phyloP scores from a whole-genome alignment of 148 eudicot genomes.

The Camellia sinensis region DNA sequence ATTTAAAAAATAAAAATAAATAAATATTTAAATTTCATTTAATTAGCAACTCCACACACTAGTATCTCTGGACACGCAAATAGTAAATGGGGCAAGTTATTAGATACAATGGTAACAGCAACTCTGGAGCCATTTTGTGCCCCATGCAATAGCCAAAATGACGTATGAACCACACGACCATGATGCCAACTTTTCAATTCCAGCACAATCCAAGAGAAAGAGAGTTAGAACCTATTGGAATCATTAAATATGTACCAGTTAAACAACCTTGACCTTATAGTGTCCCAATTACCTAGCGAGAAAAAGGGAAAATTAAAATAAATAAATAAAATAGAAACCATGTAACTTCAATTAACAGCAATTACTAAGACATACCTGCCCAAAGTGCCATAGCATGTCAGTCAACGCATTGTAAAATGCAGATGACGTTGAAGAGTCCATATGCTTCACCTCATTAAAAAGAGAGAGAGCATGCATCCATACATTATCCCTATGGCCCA shows the following conservation, averaged over 20 bases:
- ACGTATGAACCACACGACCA: not conserved
- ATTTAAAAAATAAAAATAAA: not conserved
- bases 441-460: slow-evolving; percentile 81
- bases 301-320: not conserved
- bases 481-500: slow-evolving; percentile 65
- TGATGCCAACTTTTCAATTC: not conserved
- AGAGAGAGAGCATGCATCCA: slow-evolving; percentile 85
- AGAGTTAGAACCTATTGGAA: not conserved
- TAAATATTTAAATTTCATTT: not conserved
- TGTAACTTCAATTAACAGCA: slow-evolving; percentile 4
- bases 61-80: not conserved
- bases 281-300: not conserved
- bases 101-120: not conserved
- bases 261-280: not conserved
- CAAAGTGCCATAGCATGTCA: slow-evolving; percentile 96
- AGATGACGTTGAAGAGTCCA: slow-evolving; percentile 92
- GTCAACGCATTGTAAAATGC: slow-evolving; percentile 98
- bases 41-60: not conserved
- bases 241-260: not conserved
- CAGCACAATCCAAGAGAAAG: not conserved
- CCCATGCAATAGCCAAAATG: not conserved
- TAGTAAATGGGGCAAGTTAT: not conserved
- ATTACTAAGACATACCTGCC: slow-evolving; percentile 57
- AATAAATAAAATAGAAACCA: not conserved
- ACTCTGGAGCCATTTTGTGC: too few species aligned